Conservation (phyloP, 305 asterid genomes). For the Solanum hybrid region DNA sequence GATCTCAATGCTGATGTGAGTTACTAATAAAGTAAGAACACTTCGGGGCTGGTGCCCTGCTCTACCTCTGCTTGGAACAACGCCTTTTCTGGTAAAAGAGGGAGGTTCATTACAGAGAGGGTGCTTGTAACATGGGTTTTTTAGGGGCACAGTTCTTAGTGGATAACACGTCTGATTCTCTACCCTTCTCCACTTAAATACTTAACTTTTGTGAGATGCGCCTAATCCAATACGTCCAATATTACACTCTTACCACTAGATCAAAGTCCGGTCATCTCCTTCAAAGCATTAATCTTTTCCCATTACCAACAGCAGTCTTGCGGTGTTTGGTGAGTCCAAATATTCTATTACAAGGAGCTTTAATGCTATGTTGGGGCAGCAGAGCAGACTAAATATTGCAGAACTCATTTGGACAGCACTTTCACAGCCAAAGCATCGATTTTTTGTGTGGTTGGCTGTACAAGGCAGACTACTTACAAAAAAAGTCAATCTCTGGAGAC, state of each 20-base stretch:
- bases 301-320: background rate
- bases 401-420: background rate
- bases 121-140: background rate
- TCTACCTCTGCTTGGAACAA: background rate
- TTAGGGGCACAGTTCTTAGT: background rate
- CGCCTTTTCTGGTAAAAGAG: background rate
- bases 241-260: background rate
- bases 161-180: background rate
- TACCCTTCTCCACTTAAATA: background rate
- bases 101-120: background rate
- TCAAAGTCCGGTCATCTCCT: background rate
- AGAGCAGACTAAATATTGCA: background rate
- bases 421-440: background rate
- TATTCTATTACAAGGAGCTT: background rate
- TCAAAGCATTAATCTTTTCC: background rate
- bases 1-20: background rate
- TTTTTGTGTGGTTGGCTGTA: background rate
- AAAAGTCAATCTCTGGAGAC: background rate
- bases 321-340: background rate
- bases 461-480: background rate
- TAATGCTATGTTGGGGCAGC: background rate
- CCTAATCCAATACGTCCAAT: background rate
- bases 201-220: background rate
- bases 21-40: background rate
- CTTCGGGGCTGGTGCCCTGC: background rate